Percentiles rank a stretch among this genome's conserved stretches.
phyloP scores from a whole-genome alignment of 2,329 filamentous ascomycete species.

The Beauveria rudraprayagi region DNA sequence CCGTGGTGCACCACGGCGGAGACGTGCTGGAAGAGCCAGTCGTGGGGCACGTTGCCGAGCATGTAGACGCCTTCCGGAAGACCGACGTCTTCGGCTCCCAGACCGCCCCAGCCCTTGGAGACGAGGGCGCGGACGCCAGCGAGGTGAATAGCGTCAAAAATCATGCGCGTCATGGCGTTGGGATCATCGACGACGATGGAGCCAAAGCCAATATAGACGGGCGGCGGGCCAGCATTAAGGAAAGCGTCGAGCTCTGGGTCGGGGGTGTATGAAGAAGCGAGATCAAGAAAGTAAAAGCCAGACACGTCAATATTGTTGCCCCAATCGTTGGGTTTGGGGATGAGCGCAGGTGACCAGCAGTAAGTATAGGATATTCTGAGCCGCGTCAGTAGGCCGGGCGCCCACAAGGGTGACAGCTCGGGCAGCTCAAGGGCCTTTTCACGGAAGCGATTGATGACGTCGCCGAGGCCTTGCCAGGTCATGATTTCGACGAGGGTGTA shows the following conservation, averaged over 20 bases:
- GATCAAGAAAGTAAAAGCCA: slow-evolving; percentile 68
- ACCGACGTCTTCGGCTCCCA: slow-evolving; percentile 62
- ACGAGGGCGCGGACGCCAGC: slow-evolving; percentile 70
- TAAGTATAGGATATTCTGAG: slow-evolving; percentile 81
- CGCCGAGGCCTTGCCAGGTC: slow-evolving; percentile 86
- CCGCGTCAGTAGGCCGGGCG: slow-evolving; percentile 68
- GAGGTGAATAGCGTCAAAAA: slow-evolving; percentile 61
- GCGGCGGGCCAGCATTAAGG: slow-evolving; percentile 58
- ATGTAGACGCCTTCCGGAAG: slow-evolving; percentile 74
- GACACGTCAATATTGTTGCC: slow-evolving; percentile 60
- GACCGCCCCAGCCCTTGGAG: slow-evolving; percentile 81
- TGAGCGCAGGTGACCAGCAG: slow-evolving; percentile 78
- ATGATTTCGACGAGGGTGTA: slow-evolving; percentile 85
- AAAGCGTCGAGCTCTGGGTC: slow-evolving; percentile 58
- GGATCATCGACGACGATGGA: slow-evolving; percentile 76
- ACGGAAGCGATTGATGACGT: slow-evolving; percentile 83
- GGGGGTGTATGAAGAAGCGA: slow-evolving; percentile 59
- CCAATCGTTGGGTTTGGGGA: slow-evolving; percentile 76
- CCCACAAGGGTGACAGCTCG: slow-evolving; percentile 71
- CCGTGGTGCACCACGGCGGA: slow-evolving; percentile 81
- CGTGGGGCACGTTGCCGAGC: slow-evolving; percentile 78
- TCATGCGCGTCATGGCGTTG: slow-evolving; percentile 58
- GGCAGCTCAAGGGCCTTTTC: slow-evolving; percentile 67
- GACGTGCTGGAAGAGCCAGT: slow-evolving; percentile 80
- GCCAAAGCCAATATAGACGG: slow-evolving; percentile 76